Base-by-base conservation (phyloP, 1,139 yeast genomes). In the Candida buenavistaensis region DNA sequence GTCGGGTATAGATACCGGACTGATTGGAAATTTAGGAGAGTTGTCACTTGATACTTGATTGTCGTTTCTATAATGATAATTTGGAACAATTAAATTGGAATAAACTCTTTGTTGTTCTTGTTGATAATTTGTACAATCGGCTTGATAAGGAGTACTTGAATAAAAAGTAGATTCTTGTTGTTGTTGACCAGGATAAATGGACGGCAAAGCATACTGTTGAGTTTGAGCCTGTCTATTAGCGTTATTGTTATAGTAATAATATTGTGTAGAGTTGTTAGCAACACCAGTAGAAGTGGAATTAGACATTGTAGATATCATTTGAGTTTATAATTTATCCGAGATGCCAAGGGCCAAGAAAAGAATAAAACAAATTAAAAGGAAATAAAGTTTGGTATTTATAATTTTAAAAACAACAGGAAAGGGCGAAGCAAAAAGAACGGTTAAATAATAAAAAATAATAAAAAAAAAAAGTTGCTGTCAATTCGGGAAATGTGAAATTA, bases 1-100 rank as follows among this genome's bases (percentile, higher is more conserved):
- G 13, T 43, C 44, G 3, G 47, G 40, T 21, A 43, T 17, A 3
- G 45, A 40, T 6, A 39, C 40, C 2, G 50, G 50, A 33, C 47
- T 41, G 9, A 40, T 19, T 2, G 50, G 50, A 25, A 41, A 43
- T 14, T 39, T 34, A 11, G 36, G 28, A 3, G 40, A 28, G 6
- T 30, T 24, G n/a, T 10, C 27, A 15, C 26, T 20, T 13, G 28
- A 26, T 23, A 28, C 14, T 26, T 30, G 21, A 4, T 12, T n/a
- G 11, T 12, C 11, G 4, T n/a, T 12, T 8, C 3, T 23, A 23
- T 23, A 23, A 23, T 23, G 25, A 23, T 23, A 23, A 6, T 23
- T 23, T 5, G 22, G 22, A 10, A 20, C n/a, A 4, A 20, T 9
- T 20, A 11, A 20, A 20, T 20, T 20, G 3, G 22, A 20, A 6